Evolutionary conservation across 805 yeast species (phyloP), one percentile per base, ranked within the genome.

Genomic region (Danielia reshetovae): DNA sequence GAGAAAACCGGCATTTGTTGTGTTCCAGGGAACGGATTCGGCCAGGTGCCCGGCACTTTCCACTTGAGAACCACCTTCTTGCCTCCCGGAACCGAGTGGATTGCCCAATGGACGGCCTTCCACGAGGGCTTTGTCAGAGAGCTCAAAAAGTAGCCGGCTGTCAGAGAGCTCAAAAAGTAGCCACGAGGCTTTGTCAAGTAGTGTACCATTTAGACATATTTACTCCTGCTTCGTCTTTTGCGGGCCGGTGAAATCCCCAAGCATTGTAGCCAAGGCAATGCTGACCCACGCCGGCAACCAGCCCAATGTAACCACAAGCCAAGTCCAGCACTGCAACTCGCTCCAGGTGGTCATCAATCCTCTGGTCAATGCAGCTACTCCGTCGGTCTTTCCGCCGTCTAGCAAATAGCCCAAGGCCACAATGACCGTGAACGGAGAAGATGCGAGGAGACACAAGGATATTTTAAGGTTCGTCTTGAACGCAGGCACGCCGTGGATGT

Each of bases 11-110:
- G 99, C 49, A 87, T 93, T 41, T 93, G 99, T 63, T 86, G 95
- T 28, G 95, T 93, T 43, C 97, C 99, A 19, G 99, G 98, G 26
- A 79, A 87, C 22, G 99, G 99, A 0, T 93, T 93, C 52, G 97
- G 97, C 21, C 98, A 93, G 64, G 82, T 72, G 30, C 80, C 79
- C 30, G 95, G 87, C 14, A 88, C 97, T 4, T 83, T 72, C 65
- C 99, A 93, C 57, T 74, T 93, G 51, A 81, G 99, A 72, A 93
- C 98, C 1, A 93, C 99, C 0, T 93, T 93, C 68, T 71, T 93
- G 53, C 95, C 98, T 10, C 97, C 97, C 11, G 97, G 97, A 27
- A 72, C 76, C 17, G 90, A 86, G 49, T 87, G 96, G 87, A 85
- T 88, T 46, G 72, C 75, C 13, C 62, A 69, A 29, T 86, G 97